Conservation (phyloP, 495 filamentous ascomycete species). For the Podospora australis region DNA sequence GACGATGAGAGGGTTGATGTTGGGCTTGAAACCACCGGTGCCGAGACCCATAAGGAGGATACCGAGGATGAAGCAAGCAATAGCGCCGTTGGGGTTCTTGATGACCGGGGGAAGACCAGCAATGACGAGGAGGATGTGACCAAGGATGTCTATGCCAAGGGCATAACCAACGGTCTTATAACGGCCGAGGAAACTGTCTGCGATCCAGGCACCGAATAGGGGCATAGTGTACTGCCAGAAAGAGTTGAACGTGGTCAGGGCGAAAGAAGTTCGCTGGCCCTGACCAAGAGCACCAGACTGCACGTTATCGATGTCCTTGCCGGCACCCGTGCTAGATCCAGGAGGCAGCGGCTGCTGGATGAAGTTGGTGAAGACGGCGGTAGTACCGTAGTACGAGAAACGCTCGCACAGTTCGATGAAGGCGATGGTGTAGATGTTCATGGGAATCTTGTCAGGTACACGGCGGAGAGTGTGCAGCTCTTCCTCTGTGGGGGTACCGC, state of each 20-base stretch:
- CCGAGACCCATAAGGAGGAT: slow-evolving; percentile 60
- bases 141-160: slow-evolving; percentile 52
- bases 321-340: slow-evolving; percentile 55
- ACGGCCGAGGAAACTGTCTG: slow-evolving; percentile 66
- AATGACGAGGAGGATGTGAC: slow-evolving; percentile 59
- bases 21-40: slow-evolving; percentile 61
- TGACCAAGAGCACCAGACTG: slow-evolving; percentile 61
- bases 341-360: slow-evolving; percentile 58
- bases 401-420: slow-evolving; percentile 74
- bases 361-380: slow-evolving; percentile 53
- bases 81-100: slow-evolving; percentile 41
- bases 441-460: slow-evolving; percentile 59
- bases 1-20: slow-evolving; percentile 54
- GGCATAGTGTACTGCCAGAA: slow-evolving; percentile 75
- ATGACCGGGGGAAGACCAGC: slow-evolving; percentile 59
- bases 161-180: slow-evolving; percentile 61
- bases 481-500: slow-evolving; percentile 47
- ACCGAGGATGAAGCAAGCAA: slow-evolving; percentile 56
- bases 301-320: slow-evolving; percentile 27
- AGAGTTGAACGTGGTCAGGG: slow-evolving; percentile 60
- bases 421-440: slow-evolving; percentile 60
- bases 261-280: slow-evolving; percentile 60
- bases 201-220: slow-evolving; percentile 59
- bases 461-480: slow-evolving; percentile 57
- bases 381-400: slow-evolving; percentile 74